Percentiles rank a stretch among this genome's conserved stretches.
Conservation (phyloP, 257 asterid genomes). For the Cordia subcordata region DNA sequence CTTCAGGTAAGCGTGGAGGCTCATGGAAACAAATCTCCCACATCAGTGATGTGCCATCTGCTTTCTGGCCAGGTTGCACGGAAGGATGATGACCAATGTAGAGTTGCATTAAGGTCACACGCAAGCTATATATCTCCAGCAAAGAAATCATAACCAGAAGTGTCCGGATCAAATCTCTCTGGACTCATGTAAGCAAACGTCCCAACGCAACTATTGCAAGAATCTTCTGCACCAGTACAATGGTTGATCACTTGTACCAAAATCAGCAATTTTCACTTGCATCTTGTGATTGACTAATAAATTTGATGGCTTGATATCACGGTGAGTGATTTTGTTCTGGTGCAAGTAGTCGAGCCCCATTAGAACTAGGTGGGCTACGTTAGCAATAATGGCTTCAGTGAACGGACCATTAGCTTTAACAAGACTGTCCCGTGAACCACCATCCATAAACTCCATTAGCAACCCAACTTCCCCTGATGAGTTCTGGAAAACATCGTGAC, state of each 20-base stretch:
- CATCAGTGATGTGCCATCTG: not conserved
- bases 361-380: constrained; percentile 4
- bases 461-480: not conserved
- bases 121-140: constrained; percentile 13
- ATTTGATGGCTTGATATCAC: constrained; percentile 9
- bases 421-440: not conserved
- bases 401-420: not conserved
- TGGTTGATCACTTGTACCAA: not conserved
- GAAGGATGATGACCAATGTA: constrained; percentile 5
- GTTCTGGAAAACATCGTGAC: not conserved
- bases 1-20: constrained; percentile 2
- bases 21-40: not conserved
- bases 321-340: not conserved
- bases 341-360: constrained; percentile 5
- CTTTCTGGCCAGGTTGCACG: not conserved
- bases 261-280: constrained; percentile 6
- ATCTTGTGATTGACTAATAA: not conserved
- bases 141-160: not conserved
- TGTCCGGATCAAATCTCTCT: constrained; percentile 8
- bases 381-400: not conserved
- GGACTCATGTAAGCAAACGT: constrained; percentile 12
- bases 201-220: not conserved
- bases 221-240: not conserved
- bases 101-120: constrained; percentile 8
- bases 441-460: not conserved